A percentile compares a stretch with the other conserved stretches of the same genome.
These are phyloP conservation scores for Daedaleopsis nitida DNA, from an alignment of 768 basidiomycete genomes.

Conservation along the genomic window DNA sequence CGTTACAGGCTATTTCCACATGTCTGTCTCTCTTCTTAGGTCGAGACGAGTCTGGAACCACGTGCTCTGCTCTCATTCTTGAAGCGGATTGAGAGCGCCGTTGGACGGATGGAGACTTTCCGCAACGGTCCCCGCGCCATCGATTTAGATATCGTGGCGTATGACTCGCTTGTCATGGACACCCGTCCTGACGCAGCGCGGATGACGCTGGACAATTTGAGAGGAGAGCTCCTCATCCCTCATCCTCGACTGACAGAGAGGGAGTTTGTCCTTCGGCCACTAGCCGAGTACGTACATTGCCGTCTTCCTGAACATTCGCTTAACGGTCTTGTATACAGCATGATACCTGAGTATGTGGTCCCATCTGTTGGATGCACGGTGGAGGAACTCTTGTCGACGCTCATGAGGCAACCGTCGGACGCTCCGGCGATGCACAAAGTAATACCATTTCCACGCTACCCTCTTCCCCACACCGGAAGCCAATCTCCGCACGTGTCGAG, in stretches of 20 bases:
- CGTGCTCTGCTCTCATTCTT: slow-evolving; percentile 56
- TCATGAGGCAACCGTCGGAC: slow-evolving; percentile 35
- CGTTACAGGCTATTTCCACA: background rate
- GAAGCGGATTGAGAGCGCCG: slow-evolving; percentile 70
- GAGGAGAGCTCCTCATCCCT: slow-evolving; percentile 78
- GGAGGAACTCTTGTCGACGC: slow-evolving; percentile 43
- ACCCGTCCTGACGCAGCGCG: slow-evolving; percentile 47
- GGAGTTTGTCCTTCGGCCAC: slow-evolving; percentile 89
- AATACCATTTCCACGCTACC: slow-evolving; percentile 69
- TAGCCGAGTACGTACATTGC: slow-evolving; percentile 73
- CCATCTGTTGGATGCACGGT: slow-evolving; percentile 57
- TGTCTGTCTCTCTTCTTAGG: slow-evolving; percentile 41
- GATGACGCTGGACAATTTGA: slow-evolving; percentile 50
- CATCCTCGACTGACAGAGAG: slow-evolving; percentile 82
- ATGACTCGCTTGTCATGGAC: slow-evolving; percentile 62
- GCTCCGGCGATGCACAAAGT: slow-evolving; percentile 66
- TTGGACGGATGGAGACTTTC: slow-evolving; percentile 79
- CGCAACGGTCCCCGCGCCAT: slow-evolving; percentile 88
- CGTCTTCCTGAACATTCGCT: background rate
- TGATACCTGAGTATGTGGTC: slow-evolving; percentile 75
- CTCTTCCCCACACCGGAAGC: slow-evolving; percentile 30
- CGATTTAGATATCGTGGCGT: slow-evolving; percentile 87
- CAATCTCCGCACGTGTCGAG: slow-evolving; percentile 10
- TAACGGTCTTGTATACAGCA: slow-evolving; percentile 46
- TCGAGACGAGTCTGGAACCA: slow-evolving; percentile 74